Evolutionary conservation across 2,329 filamentous ascomycete genomes (phyloP).

Genomic region (Ophidiomyces ophidiicola): DNA sequence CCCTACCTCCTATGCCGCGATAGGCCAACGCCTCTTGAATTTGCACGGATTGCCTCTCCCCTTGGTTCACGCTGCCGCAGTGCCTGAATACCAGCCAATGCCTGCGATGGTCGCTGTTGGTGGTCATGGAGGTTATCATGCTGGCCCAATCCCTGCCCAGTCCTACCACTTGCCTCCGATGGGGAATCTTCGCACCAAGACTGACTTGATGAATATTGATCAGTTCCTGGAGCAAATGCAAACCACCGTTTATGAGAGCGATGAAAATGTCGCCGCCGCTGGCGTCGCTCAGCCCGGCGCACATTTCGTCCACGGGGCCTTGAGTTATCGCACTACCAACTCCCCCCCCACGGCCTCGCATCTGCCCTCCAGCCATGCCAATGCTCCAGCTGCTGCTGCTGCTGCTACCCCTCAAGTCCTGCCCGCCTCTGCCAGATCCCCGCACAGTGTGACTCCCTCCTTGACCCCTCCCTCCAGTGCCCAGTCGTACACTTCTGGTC

Average conservation of each 20-base stretch:
- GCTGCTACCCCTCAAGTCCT: conserved; percentile 27
- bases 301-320: conserved; percentile 48
- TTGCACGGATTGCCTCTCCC: conserved; percentile 58
- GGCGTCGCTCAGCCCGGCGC: conserved; percentile 63
- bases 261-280: conserved; percentile 64
- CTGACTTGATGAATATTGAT: conserved; percentile 85
- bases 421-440: conserved; percentile 32
- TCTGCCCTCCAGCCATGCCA: conserved; percentile 32
- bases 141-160: conserved; percentile 55
- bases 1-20: conserved; percentile 75
- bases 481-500: conserved; percentile 50
- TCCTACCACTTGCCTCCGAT: conserved; percentile 78
- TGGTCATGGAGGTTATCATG: conserved; percentile 37
- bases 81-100: conserved; percentile 42
- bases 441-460: conserved; percentile 45
- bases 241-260: conserved; percentile 87
- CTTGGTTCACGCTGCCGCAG: conserved; percentile 43
- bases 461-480: conserved; percentile 52
- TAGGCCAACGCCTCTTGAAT: conserved; percentile 76
- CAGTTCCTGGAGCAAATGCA: conserved; percentile 93
- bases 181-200: conserved; percentile 81
- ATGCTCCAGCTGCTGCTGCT: conserved; percentile 28
- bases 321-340: conserved; percentile 45
- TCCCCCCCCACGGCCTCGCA: conserved; percentile 38
- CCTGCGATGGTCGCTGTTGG: conserved; percentile 46